Conservation (phyloP, 768 basidiomycete species). For the Cantharellus cinnabarinus region DNA sequence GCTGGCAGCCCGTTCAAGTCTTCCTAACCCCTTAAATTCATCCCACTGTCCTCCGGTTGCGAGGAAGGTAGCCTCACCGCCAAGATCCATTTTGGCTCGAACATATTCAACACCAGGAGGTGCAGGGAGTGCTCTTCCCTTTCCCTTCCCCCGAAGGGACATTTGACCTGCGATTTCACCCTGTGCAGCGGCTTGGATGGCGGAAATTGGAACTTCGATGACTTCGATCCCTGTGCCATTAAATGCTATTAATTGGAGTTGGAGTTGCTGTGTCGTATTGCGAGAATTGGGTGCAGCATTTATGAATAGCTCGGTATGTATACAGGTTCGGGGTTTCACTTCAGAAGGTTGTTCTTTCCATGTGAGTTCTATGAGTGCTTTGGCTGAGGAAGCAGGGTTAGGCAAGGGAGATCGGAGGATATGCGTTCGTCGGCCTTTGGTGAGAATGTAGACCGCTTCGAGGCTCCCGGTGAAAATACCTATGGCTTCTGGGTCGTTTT, state of each 20-base stretch:
- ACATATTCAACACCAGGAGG: conserved; percentile 17
- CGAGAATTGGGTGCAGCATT: neutral
- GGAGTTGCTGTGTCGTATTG: neutral
- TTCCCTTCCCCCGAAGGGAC: conserved; percentile 22
- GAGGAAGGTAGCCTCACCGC: conserved; percentile 32
- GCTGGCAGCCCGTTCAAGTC: neutral
- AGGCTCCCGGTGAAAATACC: neutral
- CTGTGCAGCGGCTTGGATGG: neutral
- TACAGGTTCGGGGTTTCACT: neutral
- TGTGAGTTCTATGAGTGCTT: conserved; percentile 26
- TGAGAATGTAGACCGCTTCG: conserved; percentile 38
- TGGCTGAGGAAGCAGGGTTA: conserved; percentile 22
- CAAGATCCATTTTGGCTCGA: neutral
- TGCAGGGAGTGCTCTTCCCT: conserved; percentile 27
- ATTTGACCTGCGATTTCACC: neutral
- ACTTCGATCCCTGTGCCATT: conserved; percentile 54
- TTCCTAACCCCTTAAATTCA: conserved; percentile 2
- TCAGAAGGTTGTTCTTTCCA: conserved; percentile 39
- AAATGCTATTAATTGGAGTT: conserved; percentile 30
- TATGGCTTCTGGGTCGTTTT: conserved; percentile 11
- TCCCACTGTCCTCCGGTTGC: conserved; percentile 32
- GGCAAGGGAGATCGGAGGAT: conserved; percentile 50
- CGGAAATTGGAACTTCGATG: conserved; percentile 38
- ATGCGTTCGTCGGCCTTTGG: conserved; percentile 48
- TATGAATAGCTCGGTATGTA: too few relatives aligned